Evolutionary conservation across 345 rosid species (phyloP), one percentile per base, ranked within the genome.

Genomic region (Clarkia xantiana): DNA sequence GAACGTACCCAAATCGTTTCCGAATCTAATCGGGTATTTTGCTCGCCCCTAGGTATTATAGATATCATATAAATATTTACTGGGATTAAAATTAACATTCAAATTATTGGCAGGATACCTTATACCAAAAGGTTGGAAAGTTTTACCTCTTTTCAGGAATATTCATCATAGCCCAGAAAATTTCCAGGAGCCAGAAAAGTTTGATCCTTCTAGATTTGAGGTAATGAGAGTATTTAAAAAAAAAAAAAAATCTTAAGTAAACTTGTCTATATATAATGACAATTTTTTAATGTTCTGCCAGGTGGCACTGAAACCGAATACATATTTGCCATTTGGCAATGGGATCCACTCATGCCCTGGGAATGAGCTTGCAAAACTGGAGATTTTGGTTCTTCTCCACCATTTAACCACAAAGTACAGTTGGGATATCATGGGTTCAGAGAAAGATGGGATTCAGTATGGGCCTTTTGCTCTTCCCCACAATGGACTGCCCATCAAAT

Each of bases 291-390:
- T 52, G 18, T 54, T 53, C 49, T 3, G 12, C 52, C 76, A 87
- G 96, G 83, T 67, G 40, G 68, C 88, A 14, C 91, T 82, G 12
- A 84, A 87, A 40, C 79, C 96, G 61, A 81, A 84, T 62, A 84
- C 94, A 0, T 88, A 79, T 34, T 58, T 88, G 86, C 97, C 97
- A 61, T 88, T 88, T 73, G 97, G 97, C 39, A 88, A 61, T 50
- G 97, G 96, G 54, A 62, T 63, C 67, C 96, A 87, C 54, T 66
- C 91, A 43, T 88, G 96, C 68, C 96, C 91, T 2, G 97, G 97
- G 45, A 88, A 79, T 65, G 94, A 81, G 70, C 40, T 87, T 25
- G 94, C 96, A 14, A 87, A 77, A 71, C 62, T 84, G 66, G 91
- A 87, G 60, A 76, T 87, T 19, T 59, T 78, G 51, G 78, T 79